These are phyloP conservation scores for Silene uniflora DNA, from an alignment of 148 eudicot species.

Conservation along the genomic window DNA sequence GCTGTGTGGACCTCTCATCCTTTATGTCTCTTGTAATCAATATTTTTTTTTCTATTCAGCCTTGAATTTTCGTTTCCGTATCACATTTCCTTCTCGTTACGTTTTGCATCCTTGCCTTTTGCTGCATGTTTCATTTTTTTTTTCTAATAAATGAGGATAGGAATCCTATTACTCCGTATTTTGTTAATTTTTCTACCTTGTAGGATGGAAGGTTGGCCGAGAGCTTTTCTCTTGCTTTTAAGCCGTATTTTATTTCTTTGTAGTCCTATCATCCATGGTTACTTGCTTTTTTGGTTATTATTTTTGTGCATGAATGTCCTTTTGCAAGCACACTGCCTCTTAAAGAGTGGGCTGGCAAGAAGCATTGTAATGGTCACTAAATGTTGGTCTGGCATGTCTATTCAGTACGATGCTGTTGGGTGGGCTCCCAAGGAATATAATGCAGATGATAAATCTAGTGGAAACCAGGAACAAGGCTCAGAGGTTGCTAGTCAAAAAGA, in stretches of 20 bases:
- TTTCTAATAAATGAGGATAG: background rate
- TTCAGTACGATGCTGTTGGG: slow-evolving; percentile 88
- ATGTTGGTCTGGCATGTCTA: slow-evolving; percentile 4
- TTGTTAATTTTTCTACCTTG: background rate
- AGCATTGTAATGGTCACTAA: background rate
- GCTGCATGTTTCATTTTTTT: background rate
- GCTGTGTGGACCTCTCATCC: background rate
- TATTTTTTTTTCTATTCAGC: too few relatives aligned
- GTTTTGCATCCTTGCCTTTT: background rate
- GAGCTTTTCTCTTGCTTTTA: background rate
- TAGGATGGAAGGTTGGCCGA: background rate
- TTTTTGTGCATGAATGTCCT: background rate
- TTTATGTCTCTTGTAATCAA: background rate
- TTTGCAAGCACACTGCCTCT: background rate
- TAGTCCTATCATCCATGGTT: background rate
- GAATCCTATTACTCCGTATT: background rate
- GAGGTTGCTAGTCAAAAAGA: slow-evolving; percentile 44
- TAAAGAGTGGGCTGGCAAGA: background rate
- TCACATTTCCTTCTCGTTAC: too few relatives aligned
- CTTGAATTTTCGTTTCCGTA: background rate
- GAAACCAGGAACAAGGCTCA: slow-evolving; percentile 49
- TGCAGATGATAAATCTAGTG: slow-evolving; percentile 69
- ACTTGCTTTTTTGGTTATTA: background rate
- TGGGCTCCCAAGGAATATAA: slow-evolving; percentile 99
- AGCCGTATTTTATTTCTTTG: background rate